A percentile compares a stretch with the other conserved stretches of the same genome.
Evolutionary conservation across 2,329 filamentous ascomycete genomes (phyloP).

Genomic region (Calonectria multiphialidica): DNA sequence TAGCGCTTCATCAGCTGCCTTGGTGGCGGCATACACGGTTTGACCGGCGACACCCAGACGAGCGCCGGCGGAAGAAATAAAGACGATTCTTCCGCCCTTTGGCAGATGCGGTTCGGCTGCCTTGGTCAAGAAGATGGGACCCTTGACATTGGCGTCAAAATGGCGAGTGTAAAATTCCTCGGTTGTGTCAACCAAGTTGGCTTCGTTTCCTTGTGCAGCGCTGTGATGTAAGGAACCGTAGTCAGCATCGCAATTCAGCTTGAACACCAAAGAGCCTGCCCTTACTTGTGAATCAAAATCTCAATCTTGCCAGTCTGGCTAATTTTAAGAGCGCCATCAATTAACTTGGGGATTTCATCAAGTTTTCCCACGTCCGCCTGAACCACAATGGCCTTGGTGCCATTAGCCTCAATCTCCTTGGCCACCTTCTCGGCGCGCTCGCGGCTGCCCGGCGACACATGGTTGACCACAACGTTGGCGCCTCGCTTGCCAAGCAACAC

Average conservation of each 20-base stretch:
- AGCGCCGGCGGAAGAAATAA: constrained; percentile 48
- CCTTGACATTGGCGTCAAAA: constrained; percentile 38
- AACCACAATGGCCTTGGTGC: constrained; percentile 24
- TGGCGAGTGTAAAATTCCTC: constrained; percentile 26
- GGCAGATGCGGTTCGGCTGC: constrained; percentile 45
- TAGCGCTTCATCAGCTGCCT: constrained; percentile 48
- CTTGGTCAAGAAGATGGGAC: constrained; percentile 48
- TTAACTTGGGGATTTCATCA: constrained; percentile 31
- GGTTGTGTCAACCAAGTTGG: constrained; percentile 30
- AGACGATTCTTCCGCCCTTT: constrained; percentile 48
- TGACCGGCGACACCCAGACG: constrained; percentile 43
- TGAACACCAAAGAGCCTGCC: neutral
- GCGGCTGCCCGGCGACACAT: constrained; percentile 24
- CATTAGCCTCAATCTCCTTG: constrained; percentile 28
- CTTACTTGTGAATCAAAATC: constrained; percentile 41
- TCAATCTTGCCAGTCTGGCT: constrained; percentile 40
- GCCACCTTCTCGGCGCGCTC: constrained; percentile 31
- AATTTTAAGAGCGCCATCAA: constrained; percentile 32
- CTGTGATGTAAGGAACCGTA: too few relatives aligned
- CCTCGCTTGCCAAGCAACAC: constrained; percentile 28
- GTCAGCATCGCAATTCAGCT: neutral
- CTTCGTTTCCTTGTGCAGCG: constrained; percentile 27
- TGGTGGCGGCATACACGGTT: constrained; percentile 50
- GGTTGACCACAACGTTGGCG: constrained; percentile 40
- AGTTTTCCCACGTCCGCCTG: constrained; percentile 35